phyloP scores from a whole-genome alignment of 805 yeast genomes.

The Wickerhamiella musiphila region DNA sequence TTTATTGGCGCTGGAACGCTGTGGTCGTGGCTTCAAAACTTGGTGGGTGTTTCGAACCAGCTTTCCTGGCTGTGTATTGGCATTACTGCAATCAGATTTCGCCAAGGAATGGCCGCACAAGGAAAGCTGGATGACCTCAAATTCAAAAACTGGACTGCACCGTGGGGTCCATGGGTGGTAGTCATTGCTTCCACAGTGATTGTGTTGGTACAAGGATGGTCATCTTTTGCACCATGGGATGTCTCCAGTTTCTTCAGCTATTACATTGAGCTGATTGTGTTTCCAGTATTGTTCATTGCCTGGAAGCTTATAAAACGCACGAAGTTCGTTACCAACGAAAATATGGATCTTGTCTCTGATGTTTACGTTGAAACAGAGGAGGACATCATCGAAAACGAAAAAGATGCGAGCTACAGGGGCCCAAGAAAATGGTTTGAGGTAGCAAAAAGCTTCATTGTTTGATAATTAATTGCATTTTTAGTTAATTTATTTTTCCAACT shows the following conservation, averaged over 20 bases:
- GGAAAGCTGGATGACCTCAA: slow-evolving; percentile 27
- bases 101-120: slow-evolving; percentile 27
- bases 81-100: slow-evolving; percentile 35
- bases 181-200: slow-evolving; percentile 30
- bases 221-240: slow-evolving; percentile 48
- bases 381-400: slow-evolving; percentile 27
- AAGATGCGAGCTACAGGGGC: slow-evolving; percentile 27
- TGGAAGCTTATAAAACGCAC: slow-evolving; percentile 49
- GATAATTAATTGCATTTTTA: no score
- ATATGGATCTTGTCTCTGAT: slow-evolving; percentile 67
- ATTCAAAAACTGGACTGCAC: slow-evolving; percentile 35
- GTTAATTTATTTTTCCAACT: no score
- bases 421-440: slow-evolving; percentile 27
- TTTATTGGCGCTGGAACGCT: slow-evolving; percentile 36
- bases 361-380: slow-evolving; percentile 38
- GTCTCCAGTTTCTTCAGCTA: slow-evolving; percentile 45
- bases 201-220: slow-evolving; percentile 47
- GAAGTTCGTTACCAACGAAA: slow-evolving; percentile 45
- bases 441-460: slow-evolving; percentile 6
- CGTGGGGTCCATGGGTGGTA: slow-evolving; percentile 33
- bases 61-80: slow-evolving; percentile 46
- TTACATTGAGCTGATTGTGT: slow-evolving; percentile 44
- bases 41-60: slow-evolving; percentile 48
- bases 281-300: slow-evolving; percentile 34
- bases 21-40: slow-evolving; percentile 34